These are phyloP conservation scores for Tetraselmis striata DNA, from an alignment of 139 green algal genomes.

Conservation along the genomic window DNA sequence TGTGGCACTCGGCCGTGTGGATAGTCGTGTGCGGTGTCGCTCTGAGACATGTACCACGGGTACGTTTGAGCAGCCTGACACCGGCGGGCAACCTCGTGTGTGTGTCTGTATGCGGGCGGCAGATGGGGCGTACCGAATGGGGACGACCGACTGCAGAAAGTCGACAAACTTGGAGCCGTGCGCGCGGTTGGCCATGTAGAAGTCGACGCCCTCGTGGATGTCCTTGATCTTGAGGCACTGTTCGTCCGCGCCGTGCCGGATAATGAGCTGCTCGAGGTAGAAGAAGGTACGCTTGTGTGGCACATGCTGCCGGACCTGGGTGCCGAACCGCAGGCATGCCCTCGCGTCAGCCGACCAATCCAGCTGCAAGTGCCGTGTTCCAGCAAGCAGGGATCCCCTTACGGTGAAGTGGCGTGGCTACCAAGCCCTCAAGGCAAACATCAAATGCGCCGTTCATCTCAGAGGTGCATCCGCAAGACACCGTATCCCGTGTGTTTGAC, in stretches of 20 bases:
- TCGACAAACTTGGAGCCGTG: conserved; percentile 92
- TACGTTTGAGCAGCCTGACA: too few species aligned
- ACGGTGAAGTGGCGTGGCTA: too few species aligned
- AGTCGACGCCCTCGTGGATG: conserved; percentile 89
- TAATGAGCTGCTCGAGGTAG: conserved; percentile 97
- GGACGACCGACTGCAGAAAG: conserved; percentile 78
- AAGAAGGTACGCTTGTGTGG: conserved; percentile 98
- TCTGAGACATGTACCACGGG: too few species aligned
- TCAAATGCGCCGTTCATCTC: neutral
- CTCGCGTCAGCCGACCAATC: too few species aligned
- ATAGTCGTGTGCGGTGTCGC: too few species aligned
- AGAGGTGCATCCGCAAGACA: too few species aligned
- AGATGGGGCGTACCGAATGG: conserved; percentile 17
- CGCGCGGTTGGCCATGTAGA: conserved; percentile 81
- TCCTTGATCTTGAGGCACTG: conserved; percentile 73
- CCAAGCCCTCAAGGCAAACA: too few species aligned
- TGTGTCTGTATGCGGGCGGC: neutral
- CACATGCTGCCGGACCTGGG: conserved; percentile 88
- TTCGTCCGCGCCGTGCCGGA: conserved; percentile 81
- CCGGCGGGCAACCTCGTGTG: neutral
- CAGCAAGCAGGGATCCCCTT: too few species aligned
- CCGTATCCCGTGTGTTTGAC: too few species aligned
- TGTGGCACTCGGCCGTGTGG: too few species aligned
- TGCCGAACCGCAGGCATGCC: too few species aligned
- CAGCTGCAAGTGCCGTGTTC: too few species aligned